Conservation (phyloP, 257 asterid species). For the Phtheirospermum japonicum region DNA sequence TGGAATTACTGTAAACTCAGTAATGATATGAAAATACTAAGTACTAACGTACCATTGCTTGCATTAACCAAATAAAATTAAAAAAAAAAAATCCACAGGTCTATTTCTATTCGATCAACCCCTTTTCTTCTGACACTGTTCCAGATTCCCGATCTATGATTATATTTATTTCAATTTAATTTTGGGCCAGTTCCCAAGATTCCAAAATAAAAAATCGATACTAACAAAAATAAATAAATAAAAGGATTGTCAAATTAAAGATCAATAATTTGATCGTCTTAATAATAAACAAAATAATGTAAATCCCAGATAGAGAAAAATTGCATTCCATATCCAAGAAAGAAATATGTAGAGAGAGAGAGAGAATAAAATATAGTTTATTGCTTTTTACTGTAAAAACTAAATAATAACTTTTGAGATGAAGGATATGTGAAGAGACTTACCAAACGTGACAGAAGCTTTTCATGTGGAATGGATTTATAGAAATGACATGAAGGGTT, state of each 20-base stretch:
- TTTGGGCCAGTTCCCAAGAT: constrained; percentile 30
- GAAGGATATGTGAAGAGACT: constrained; percentile 24
- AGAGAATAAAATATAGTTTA: constrained; percentile 31
- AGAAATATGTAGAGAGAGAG: not conserved
- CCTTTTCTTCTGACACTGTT: constrained; percentile 34
- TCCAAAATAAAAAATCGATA: not conserved
- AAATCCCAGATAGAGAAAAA: not conserved
- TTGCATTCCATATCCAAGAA: not conserved
- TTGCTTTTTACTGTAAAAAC: constrained; percentile 27
- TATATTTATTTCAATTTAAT: constrained; percentile 15
- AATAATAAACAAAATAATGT: not conserved
- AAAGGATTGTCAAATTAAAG: not conserved
- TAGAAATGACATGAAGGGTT: constrained; percentile 28
- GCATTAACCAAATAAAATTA: too few species aligned
- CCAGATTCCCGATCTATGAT: constrained; percentile 38
- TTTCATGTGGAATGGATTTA: constrained; percentile 27
- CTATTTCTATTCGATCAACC: constrained; percentile 30
- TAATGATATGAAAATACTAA: constrained; percentile 28
- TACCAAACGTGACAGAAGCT: constrained; percentile 26
- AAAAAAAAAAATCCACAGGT: constrained; percentile 34
- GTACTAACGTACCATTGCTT: constrained; percentile 19
- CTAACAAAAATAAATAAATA: constrained; percentile 4
- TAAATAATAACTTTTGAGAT: constrained; percentile 24
- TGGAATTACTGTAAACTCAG: too few species aligned
- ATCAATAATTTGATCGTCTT: not conserved